These are phyloP conservation scores for Pyrus pyrifolia DNA, from an alignment of 306 rosid species.

Conservation along the genomic window DNA sequence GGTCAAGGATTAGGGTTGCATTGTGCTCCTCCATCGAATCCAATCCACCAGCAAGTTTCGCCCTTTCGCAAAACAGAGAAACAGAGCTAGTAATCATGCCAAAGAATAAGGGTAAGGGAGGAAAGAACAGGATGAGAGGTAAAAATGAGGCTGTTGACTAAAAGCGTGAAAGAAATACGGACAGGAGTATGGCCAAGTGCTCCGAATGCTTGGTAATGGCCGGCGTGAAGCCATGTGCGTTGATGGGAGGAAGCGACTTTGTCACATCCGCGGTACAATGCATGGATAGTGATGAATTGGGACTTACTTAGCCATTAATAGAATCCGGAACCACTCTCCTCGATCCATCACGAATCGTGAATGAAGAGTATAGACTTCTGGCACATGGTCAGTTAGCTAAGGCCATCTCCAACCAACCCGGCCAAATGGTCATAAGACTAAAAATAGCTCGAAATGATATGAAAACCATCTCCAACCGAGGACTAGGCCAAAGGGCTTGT, in stretches of 20 bases:
- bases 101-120: constrained; percentile 55
- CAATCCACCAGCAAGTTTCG: too few species aligned
- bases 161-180: constrained; percentile 41
- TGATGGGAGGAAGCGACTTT: constrained; percentile 19
- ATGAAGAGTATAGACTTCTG: too few species aligned
- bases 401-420: rapidly evolving
- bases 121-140: constrained; percentile 48
- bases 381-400: too few species aligned
- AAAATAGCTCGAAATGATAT: too few species aligned
- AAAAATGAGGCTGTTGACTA: constrained; percentile 53
- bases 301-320: too few species aligned
- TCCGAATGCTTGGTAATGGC: constrained; percentile 13
- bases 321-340: too few species aligned
- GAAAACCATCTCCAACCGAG: too few species aligned
- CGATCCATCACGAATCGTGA: too few species aligned
- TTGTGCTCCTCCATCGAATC: too few species aligned
- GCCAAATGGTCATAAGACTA: too few species aligned
- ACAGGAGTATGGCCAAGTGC: not conserved
- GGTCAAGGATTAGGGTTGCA: too few species aligned
- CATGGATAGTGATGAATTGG: not conserved
- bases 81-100: constrained; percentile 27
- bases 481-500: too few species aligned
- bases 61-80: not conserved
- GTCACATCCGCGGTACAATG: constrained; percentile 29
- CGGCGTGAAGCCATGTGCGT: constrained; percentile 24